Evolutionary conservation across 108 stramenopile genomes (phyloP).

Genomic region (Cyclotella sp.): DNA sequence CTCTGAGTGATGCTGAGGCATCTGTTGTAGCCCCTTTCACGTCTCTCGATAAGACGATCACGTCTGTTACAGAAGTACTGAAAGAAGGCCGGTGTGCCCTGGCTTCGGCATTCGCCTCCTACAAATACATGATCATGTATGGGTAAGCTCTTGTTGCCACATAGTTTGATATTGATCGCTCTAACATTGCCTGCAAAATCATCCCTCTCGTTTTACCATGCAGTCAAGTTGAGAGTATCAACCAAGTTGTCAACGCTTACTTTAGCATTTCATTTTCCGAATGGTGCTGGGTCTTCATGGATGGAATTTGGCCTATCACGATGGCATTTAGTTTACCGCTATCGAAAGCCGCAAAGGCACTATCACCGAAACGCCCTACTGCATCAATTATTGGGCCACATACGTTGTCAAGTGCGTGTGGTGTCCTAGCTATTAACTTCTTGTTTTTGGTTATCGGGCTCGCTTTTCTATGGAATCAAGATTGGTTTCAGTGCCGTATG

Average conservation of each 20-base stretch:
- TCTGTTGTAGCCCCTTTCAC: slow-evolving; percentile 74
- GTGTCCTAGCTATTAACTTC: slow-evolving; percentile 64
- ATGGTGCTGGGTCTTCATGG: slow-evolving; percentile 70
- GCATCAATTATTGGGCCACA: slow-evolving; percentile 64
- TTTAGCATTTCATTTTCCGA: slow-evolving; percentile 60
- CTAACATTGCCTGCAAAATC: not conserved
- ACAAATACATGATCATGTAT: slow-evolving; percentile 79
- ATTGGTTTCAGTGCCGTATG: slow-evolving; percentile 72
- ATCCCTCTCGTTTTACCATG: not conserved
- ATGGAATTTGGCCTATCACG: slow-evolving; percentile 63
- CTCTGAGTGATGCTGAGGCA: slow-evolving; percentile 74
- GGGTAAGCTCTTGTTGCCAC: slow-evolving; percentile 7
- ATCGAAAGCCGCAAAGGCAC: slow-evolving; percentile 48
- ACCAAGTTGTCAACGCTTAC: slow-evolving; percentile 61
- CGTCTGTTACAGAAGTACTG: slow-evolving; percentile 67
- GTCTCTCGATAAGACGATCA: slow-evolving; percentile 63
- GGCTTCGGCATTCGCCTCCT: slow-evolving; percentile 63
- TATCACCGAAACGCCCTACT: slow-evolving; percentile 64
- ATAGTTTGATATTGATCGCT: not conserved
- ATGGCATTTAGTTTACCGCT: slow-evolving; percentile 70
- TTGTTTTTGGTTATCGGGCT: slow-evolving; percentile 59
- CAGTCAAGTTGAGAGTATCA: slow-evolving; percentile 62
- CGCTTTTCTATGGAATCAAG: slow-evolving; percentile 47
- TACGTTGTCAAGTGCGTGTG: slow-evolving; percentile 56
- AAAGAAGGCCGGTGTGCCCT: slow-evolving; percentile 72